Base-by-base conservation (phyloP, 2,329 filamentous ascomycete species). In the Aschersonia sp. region DNA sequence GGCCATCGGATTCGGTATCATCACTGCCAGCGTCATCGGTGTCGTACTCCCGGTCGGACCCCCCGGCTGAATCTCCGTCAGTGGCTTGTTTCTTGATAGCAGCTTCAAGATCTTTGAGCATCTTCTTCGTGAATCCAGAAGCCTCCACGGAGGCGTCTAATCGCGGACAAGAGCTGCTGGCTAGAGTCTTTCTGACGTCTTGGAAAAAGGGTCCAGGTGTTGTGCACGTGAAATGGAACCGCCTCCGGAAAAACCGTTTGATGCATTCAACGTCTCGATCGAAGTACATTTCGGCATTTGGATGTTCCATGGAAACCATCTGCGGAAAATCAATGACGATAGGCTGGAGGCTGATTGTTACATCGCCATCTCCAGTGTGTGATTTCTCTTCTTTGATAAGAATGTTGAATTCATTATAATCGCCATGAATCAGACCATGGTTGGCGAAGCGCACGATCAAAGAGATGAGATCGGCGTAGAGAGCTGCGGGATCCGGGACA, bases 331-430 rank as follows among this genome's bases (percentile, higher is more conserved):
- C 94, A 58, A 98, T 98, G 44, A 98, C 70, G 47, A 96, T 78
- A 1, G 92, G 92, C 5, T 78, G 80, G 30, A 94, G 69, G 12
- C 55, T 59, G 47, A 85, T 54, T 0, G 60, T 50, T 56, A 71
- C 67, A 42, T 63, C 53, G 2, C 62, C 61, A 56, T 72, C 60
- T 5, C 72, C 65, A 5, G 66, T 64, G 6, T 55, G 59, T 3
- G 56, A 55, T 47, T 61, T 70, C 48, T 73, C 78, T 63, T 97
- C 91, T 61, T 92, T 88, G 62, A 98, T 82, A 35, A 98, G 71
- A 53, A 98, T 91, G 64, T 98, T 98, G 74, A 98, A 98, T 65
- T 98, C 94, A 70, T 98, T 98, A 71, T 94, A 98, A 63, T 98
- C 92, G 52, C 92, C 92, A 61, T 98, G 92, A 52, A 98, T 98